Evolutionary conservation across 139 green algal species (phyloP), one percentile per base, ranked within the genome.

Genomic region (Asterochloris erici): DNA sequence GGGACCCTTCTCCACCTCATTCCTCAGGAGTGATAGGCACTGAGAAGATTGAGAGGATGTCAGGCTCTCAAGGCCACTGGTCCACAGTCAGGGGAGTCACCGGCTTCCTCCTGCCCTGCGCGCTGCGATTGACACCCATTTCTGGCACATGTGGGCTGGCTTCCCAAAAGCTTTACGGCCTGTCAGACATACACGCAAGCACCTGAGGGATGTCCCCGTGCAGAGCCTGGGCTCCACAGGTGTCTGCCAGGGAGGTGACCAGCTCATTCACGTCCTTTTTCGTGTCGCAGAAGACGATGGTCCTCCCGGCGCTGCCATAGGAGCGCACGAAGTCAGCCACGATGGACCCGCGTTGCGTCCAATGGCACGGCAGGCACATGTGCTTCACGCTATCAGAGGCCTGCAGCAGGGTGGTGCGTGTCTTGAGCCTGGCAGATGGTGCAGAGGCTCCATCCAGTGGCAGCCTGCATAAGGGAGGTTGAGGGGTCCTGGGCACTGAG

Each of bases 271-370:
- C 93, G 79, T 98, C 96, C 77, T 91, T 94, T 92, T 99, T 99
- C 75, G 95, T 98, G 80, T 99, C 95, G 0, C 93, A 96, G 90
- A 99, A 99, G 12, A 99, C 89, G 70, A 99, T 99, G 81, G 91
- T 92, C 68, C 95, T 90, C 11, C 97, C 96, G 26, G 91, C 88
- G 27, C 76, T 84, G 81, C 92, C 94, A 76, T 96, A 96, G 82
- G 83, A 92, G 26, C 89, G 92, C 81, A 98, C 92, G 21, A 98
- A 85, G 89, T 98, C 95, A 54, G 86, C 86, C 12, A 96, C 82
- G 26, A 98, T 84, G 6, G 63, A 63, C 14, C 82, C 73, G 78
- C 93, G 89, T 85, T 97, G 91, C 38, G 84, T 94, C 90, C 92
- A 98, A 83, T 98, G 95, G 89, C 93, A 97, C 24, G 93, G 94